A percentile compares a stretch with the other conserved stretches of the same genome.
Evolutionary conservation across 2,329 filamentous ascomycete genomes (phyloP).

Genomic region (Xylaria sp.): DNA sequence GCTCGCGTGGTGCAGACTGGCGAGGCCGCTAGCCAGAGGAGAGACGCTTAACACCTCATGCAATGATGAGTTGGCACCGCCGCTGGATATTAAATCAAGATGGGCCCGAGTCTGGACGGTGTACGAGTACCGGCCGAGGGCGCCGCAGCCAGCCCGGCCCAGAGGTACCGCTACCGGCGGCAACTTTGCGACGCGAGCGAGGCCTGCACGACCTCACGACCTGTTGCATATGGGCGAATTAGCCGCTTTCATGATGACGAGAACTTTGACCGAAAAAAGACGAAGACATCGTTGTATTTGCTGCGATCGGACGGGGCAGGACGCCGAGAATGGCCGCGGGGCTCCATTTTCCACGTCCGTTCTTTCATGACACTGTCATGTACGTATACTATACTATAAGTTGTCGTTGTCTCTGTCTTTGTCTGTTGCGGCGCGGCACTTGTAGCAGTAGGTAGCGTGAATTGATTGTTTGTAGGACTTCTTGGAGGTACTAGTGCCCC

Average conservation of each 20-base stretch:
- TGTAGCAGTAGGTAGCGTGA: constrained; percentile 4
- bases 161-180: constrained; percentile 48
- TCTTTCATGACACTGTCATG: constrained; percentile 22
- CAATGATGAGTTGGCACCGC: constrained; percentile 83
- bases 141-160: constrained; percentile 37
- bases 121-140: constrained; percentile 48
- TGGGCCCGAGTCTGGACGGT: constrained; percentile 54
- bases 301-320: constrained; percentile 40
- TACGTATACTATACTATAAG: neutral
- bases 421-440: no score
- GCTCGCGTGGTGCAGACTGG: constrained; percentile 45
- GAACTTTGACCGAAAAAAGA: constrained; percentile 43
- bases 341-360: constrained; percentile 26
- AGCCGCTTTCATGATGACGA: constrained; percentile 47
- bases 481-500: neutral
- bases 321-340: constrained; percentile 36
- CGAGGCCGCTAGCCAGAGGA: constrained; percentile 57
- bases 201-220: constrained; percentile 44
- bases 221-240: constrained; percentile 47
- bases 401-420: constrained; percentile 10
- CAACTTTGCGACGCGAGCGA: constrained; percentile 42
- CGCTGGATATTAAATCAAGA: constrained; percentile 66
- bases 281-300: constrained; percentile 43
- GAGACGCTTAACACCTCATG: constrained; percentile 66
- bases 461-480: constrained; percentile 19